Base-by-base conservation (phyloP, 768 basidiomycete genomes). In the Lentinula raphanica region DNA sequence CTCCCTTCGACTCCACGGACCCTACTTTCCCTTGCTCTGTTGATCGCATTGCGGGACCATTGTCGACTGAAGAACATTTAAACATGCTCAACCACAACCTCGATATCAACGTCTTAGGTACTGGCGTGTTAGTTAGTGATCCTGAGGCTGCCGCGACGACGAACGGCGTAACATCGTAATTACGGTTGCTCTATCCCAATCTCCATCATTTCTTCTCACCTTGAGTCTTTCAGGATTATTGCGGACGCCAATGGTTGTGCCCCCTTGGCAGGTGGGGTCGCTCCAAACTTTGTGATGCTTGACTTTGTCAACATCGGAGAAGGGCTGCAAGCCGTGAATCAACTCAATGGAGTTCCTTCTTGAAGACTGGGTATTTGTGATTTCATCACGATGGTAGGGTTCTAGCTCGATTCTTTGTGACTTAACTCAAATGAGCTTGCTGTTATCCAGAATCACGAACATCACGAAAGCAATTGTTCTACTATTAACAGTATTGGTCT, bases 281-380 rank as follows among this genome's bases (percentile, higher is more conserved):
- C 71, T 3, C 78, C 80, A 2, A 79, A 75, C 66, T 81, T 79
- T 58, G 73, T 82, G 15, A 69, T 82, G 55, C 66, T 81, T 58
- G 80, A 81, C 65, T 82, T 69, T 58, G 74, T 80, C 32, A 70
- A 79, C 62, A 51, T 75, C 27, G 80, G 79, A 7, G 56, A 77
- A 49, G 75, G 74, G 2, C 64, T 72, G 56, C 62, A 65, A 29
- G 73, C 75, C 0, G 79, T 75, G 5, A 68, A 75, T 53, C 63
- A 63, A 60, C 63, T 81, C 57, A 79, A 81, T 56, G 76, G 76
- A 51, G 65, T 66, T 42, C 32, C 40, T 27, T 56, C 36, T 3
- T 29, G 27, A 42, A n/a, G 7, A 29, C 29, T 21, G 21, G 19
- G 9, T 8, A 44, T 44, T 8, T 44, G n/a, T 40, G 21, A 23